Percentiles rank a stretch among this genome's conserved stretches.
Evolutionary conservation across 2,329 filamentous ascomycete species (phyloP).

Genomic region (Rhexocercosporidium sp.): DNA sequence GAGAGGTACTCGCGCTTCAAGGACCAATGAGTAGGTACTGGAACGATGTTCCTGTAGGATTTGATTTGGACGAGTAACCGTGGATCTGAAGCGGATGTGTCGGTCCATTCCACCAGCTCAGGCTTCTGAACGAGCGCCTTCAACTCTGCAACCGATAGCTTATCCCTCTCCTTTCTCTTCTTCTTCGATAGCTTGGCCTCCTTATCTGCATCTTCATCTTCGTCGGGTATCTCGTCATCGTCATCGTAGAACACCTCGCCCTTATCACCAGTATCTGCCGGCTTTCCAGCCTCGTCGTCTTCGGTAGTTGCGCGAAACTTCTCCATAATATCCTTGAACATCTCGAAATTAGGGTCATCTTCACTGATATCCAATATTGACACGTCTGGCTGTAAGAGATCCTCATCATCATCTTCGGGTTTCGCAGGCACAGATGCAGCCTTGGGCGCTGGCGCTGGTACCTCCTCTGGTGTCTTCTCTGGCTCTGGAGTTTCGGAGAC

Average conservation of each 20-base stretch:
- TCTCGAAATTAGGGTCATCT: conserved; percentile 78
- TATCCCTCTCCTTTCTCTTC: conserved; percentile 89
- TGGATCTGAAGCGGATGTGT: conserved; percentile 89
- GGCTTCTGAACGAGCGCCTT: conserved; percentile 91
- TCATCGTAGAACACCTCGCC: conserved; percentile 85
- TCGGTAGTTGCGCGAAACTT: conserved; percentile 74
- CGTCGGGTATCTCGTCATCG: conserved; percentile 84
- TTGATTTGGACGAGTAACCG: conserved; percentile 92
- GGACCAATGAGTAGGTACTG: conserved; percentile 92
- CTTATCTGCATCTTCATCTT: conserved; percentile 72
- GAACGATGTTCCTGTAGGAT: conserved; percentile 91
- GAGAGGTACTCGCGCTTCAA: conserved; percentile 97
- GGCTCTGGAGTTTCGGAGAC: conserved; percentile 40
- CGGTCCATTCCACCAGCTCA: conserved; percentile 97
- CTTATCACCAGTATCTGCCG: conserved; percentile 74
- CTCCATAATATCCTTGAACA: conserved; percentile 82
- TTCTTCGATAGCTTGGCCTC: conserved; percentile 87
- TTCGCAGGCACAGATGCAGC: conserved; percentile 45
- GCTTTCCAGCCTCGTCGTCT: conserved; percentile 67
- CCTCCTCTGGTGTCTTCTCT: conserved; percentile 37
- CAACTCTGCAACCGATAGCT: conserved; percentile 91
- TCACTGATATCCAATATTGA: conserved; percentile 57
- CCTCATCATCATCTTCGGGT: conserved; percentile 39
- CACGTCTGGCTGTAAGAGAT: conserved; percentile 52
- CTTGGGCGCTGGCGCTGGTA: conserved; percentile 37